A percentile compares a stretch with the other conserved stretches of the same genome.
phyloP scores from a whole-genome alignment of 164 flowering plant genomes.

The Paratinospora sagittata region DNA sequence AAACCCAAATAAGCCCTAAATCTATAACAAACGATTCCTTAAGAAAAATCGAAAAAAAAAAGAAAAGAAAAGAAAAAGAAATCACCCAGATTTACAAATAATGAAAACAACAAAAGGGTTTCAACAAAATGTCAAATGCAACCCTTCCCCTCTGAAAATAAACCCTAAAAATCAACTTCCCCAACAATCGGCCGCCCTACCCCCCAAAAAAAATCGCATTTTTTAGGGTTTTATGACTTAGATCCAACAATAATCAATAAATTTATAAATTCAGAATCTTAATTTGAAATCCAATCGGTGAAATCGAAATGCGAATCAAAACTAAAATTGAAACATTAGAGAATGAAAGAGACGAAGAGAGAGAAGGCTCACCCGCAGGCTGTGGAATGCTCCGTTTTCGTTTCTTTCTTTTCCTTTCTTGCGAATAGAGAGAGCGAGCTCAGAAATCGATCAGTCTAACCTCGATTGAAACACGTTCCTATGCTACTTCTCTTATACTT shows the following conservation, averaged over 20 bases:
- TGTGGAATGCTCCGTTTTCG: not conserved
- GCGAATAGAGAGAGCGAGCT: slow-evolving; percentile 2
- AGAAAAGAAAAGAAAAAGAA: no score
- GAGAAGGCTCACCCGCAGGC: slow-evolving; percentile 18
- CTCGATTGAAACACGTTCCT: not conserved
- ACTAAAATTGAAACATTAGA: not conserved
- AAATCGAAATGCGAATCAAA: slow-evolving; percentile 9
- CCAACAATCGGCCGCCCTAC: not conserved
- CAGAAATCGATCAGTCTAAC: not conserved
- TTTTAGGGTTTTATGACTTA: slow-evolving; percentile 2
- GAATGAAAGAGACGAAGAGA: slow-evolving; percentile 12
- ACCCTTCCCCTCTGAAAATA: not conserved
- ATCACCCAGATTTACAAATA: not conserved
- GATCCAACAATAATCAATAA: not conserved
- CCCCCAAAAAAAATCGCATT: not conserved
- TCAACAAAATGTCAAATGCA: not conserved
- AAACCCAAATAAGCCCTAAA: not conserved
- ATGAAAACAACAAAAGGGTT: not conserved
- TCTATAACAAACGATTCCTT: not conserved
- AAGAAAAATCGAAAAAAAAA: not conserved
- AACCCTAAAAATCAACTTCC: not conserved
- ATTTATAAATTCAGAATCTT: not conserved
- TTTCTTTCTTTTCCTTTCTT: slow-evolving; percentile 2
- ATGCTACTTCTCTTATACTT: not conserved
- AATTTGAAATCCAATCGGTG: slow-evolving; percentile 11